These are phyloP conservation scores for Panellus pusillus DNA, from an alignment of 768 basidiomycete species.

Conservation along the genomic window DNA sequence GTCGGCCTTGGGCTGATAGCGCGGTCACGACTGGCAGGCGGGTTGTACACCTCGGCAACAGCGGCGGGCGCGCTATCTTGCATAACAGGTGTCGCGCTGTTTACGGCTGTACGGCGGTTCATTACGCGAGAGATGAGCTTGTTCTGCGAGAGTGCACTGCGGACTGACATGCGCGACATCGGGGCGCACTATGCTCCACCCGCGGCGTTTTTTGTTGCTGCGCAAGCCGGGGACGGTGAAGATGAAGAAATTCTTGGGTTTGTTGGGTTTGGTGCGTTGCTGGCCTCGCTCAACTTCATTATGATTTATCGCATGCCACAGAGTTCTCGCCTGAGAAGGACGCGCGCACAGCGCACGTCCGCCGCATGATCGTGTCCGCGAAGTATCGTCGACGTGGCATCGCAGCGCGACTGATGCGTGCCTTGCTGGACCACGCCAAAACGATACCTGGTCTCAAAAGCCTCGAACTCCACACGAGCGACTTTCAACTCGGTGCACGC, in stretches of 20 bases:
- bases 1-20: neutral
- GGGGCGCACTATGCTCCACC: constrained; percentile 2
- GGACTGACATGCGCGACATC: constrained; percentile 6
- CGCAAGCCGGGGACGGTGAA: neutral
- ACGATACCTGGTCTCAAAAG: neutral
- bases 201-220: constrained; percentile 3
- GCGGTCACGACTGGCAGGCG: no score
- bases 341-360: neutral
- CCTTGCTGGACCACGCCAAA: neutral
- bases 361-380: constrained; percentile 1
- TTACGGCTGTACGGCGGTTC: neutral
- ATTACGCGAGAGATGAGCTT: neutral
- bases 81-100: neutral
- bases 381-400: neutral
- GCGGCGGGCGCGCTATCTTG: neutral
- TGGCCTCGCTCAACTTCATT: no score
- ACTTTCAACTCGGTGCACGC: neutral
- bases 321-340: neutral
- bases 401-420: neutral
- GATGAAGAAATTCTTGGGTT: constrained; percentile 7
- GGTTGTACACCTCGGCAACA: neutral
- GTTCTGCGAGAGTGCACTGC: constrained; percentile 5
- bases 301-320: no score
- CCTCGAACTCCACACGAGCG: neutral
- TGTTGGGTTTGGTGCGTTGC: constrained; percentile 9